Percentiles rank a stretch among this genome's conserved stretches.
These are phyloP conservation scores for Begonia loranthoides DNA, from an alignment of 306 rosid genomes.

Conservation along the genomic window DNA sequence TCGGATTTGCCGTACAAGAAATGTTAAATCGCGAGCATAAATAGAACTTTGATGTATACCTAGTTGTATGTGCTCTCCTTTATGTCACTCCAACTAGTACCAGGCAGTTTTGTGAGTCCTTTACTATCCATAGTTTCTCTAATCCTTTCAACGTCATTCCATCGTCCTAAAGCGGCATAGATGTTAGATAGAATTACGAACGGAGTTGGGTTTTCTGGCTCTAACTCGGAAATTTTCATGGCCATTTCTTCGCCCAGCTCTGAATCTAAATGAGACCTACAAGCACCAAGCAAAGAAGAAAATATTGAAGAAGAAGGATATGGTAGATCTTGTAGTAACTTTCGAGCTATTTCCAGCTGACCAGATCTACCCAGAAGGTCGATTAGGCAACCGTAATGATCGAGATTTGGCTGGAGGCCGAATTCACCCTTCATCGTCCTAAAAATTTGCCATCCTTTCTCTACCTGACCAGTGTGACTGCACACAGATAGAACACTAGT, in stretches of 20 bases:
- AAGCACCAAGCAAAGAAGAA: conserved; percentile 69
- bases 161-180: conserved; percentile 54
- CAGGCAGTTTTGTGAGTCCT: conserved; percentile 42
- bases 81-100: conserved; percentile 39
- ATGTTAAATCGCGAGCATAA: conserved; percentile 34
- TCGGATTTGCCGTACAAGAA: conserved; percentile 54
- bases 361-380: conserved; percentile 67
- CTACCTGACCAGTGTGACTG: conserved; percentile 59
- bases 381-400: conserved; percentile 49
- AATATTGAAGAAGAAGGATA: conserved; percentile 45
- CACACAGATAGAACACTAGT: conserved; percentile 51
- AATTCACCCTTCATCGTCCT: conserved; percentile 39
- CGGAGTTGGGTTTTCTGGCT: conserved; percentile 52
- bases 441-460: conserved; percentile 40
- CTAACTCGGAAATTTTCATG: conserved; percentile 34
- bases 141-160: conserved; percentile 63
- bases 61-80: conserved; percentile 12
- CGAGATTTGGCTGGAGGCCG: conserved; percentile 40
- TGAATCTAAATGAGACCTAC: conserved; percentile 30
- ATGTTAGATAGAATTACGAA: conserved; percentile 49
- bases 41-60: conserved; percentile 8
- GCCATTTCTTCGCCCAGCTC: conserved; percentile 53
- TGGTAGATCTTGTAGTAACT: conserved; percentile 26
- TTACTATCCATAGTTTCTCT: conserved; percentile 33
- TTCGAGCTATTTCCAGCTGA: conserved; percentile 37